Conservation (phyloP, 768 basidiomycete genomes). For the Tricholomella constricta region DNA sequence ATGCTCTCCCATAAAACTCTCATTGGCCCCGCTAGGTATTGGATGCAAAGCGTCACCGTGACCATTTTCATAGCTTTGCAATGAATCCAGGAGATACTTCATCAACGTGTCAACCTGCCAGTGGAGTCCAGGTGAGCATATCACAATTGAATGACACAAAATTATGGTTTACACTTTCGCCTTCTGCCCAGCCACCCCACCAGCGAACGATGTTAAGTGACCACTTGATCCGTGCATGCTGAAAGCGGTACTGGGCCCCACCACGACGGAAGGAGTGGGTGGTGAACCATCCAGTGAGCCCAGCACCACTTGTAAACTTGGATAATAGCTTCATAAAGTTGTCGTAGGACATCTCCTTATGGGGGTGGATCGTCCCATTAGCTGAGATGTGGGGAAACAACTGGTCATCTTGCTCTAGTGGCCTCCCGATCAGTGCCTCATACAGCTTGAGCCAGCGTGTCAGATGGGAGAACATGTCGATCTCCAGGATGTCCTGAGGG, state of each 20-base stretch:
- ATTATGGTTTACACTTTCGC: not conserved
- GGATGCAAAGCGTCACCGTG: constrained; percentile 33
- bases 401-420: not conserved
- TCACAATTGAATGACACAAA: not conserved
- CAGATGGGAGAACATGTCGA: not conserved
- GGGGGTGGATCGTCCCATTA: not conserved
- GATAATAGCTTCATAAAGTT: not conserved
- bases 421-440: constrained; percentile 13
- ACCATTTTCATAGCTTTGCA: constrained; percentile 30
- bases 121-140: not conserved
- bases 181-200: constrained; percentile 4
- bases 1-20: constrained; percentile 32
- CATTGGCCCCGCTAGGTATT: constrained; percentile 13
- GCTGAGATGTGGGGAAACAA: not conserved
- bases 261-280: constrained; percentile 1
- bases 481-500: constrained; percentile 26
- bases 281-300: not conserved
- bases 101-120: constrained; percentile 38
- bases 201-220: not conserved
- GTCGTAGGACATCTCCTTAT: not conserved
- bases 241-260: constrained; percentile 2
- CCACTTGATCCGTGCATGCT: not conserved
- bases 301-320: not conserved
- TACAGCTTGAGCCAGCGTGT: constrained; percentile 22
- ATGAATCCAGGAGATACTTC: constrained; percentile 35